Evolutionary conservation across 306 rosid genomes (phyloP), one percentile per base, ranked within the genome.

Genomic region (Ormosia semicastrata): DNA sequence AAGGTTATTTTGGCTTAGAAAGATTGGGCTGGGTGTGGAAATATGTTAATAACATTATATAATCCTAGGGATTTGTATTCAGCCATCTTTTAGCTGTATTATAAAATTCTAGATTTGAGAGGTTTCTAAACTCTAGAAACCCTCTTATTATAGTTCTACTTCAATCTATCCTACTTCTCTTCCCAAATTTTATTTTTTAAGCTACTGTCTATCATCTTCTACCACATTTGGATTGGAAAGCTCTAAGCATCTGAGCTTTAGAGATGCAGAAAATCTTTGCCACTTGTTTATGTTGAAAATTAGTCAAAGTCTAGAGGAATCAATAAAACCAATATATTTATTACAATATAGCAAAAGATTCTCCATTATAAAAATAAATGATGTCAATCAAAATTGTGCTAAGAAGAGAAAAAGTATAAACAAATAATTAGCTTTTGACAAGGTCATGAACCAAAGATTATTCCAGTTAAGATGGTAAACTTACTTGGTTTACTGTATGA

Each of bases 401-500:
- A 17, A 49, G 71, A 44, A 30, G 43, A 10, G 59, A 78, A 71
- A 70, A 64, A 62, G 41, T 49, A 43, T 36, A 33, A 40, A 70
- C 74, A 80, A 59, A 44, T 57, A 81, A 81, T 60, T 39, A 80
- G 73, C 13, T 53, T 70, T 76, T 63, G 65, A 54, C 75, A 13
- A 52, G 70, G 52, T 46, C 33, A 75, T 66, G 80, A 60, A 75
- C 41, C 47, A 64, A 64, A 69, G 73, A 15, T 18, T 44, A 57
- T 53, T 50, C 78, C 8, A 18, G 72, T 43, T 58, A 71, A 64
- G 53, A 78, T 54, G 68, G 80, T 53, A 70, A 15, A 79, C 94
- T 81, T 81, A 92, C 97, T 82, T 82, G 88, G 81, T 84, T 84
- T 37, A 10, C 58, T 43, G 85, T 74, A 64, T 52, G 84, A 78